Evolutionary conservation across 1,284 basidiomycete genomes (phyloP).

Genomic region (Exsudoporus floridanus): DNA sequence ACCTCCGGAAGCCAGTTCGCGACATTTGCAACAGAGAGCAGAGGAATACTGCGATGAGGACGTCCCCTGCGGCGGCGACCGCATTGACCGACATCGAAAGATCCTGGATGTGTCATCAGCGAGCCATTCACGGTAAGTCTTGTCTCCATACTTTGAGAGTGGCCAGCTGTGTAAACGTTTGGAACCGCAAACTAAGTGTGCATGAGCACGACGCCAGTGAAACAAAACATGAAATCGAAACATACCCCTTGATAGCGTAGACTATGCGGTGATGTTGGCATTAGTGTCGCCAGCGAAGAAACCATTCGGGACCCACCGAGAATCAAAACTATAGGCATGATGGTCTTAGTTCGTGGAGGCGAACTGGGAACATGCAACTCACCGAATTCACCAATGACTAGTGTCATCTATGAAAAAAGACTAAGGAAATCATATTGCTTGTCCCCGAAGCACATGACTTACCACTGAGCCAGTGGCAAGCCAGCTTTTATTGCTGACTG

Average conservation of each 20-base stretch:
- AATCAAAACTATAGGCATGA: conserved; percentile 13
- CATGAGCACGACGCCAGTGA: background rate
- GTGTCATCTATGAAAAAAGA: conserved; percentile 18
- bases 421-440: background rate
- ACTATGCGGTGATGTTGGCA: conserved; percentile 28
- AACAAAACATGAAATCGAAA: background rate
- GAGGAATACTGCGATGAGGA: conserved; percentile 54
- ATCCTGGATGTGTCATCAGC: conserved; percentile 17
- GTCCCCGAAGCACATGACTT: background rate
- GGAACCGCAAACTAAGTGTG: conserved; percentile 29
- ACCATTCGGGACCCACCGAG: conserved; percentile 20
- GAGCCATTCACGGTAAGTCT: background rate
- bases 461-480: conserved; percentile 29
- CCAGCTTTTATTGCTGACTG: conserved; percentile 34
- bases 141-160: conserved; percentile 25
- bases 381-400: conserved; percentile 57
- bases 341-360: conserved; percentile 5
- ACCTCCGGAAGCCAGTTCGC: conserved; percentile 59
- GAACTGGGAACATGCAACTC: conserved; percentile 14
- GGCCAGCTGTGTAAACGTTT: conserved; percentile 43
- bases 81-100: conserved; percentile 59
- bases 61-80: conserved; percentile 58
- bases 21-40: conserved; percentile 52
- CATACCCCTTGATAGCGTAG: conserved; percentile 43
- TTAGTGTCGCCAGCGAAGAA: conserved; percentile 1